Base-by-base conservation (phyloP, 768 basidiomycete genomes). In the Mycena alexandri region DNA sequence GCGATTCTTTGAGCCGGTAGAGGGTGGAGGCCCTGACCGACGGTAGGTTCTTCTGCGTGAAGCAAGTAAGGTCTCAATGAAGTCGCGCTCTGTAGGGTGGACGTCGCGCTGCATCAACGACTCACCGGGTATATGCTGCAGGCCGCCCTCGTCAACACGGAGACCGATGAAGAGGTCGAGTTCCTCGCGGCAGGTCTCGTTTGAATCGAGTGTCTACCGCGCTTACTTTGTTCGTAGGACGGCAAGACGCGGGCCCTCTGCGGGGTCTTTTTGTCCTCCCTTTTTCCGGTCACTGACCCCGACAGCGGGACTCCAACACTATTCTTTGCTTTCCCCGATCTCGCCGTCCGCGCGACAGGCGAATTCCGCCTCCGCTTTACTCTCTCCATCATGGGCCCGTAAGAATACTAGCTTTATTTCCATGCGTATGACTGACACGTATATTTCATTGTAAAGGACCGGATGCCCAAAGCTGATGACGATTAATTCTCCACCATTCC, bases 291-390 rank as follows among this genome's bases (percentile, higher is more conserved):
- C 0, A 7, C n/a, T 8, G 55, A 67, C 33, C 52, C 47, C 25
- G 59, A 55, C 12, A 46, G 10, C 10, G 38, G 24, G 24, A 21
- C 13, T 3, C 14, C 42, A 4, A 17, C 36, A 2, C 10, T 41
- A 1, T 68, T 57, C 42, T 68, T 68, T 36, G 56, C 34, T 0
- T 68, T 62, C 24, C 55, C 61, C 5, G 41, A 68, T 7, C 24
- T 68, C 1, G 61, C 61, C 10, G 61, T 68, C 7, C 55, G 67
- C 7, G 22, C n/a, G 21, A 52, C 51, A 0, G 67, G 67, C 5
- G 3, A 11, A 0, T 62, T 52, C 10, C 25, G 36, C 8, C 12
- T 68, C 1, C 46, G 14, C 9, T 68, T 68, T 33, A 41, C 42
- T 0, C 56, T 68, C 17, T 44, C 34, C 17, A 5, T 42, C 22